phyloP scores from a whole-genome alignment of 2,329 filamentous ascomycete species.

The Rugonectria rugulosa region DNA sequence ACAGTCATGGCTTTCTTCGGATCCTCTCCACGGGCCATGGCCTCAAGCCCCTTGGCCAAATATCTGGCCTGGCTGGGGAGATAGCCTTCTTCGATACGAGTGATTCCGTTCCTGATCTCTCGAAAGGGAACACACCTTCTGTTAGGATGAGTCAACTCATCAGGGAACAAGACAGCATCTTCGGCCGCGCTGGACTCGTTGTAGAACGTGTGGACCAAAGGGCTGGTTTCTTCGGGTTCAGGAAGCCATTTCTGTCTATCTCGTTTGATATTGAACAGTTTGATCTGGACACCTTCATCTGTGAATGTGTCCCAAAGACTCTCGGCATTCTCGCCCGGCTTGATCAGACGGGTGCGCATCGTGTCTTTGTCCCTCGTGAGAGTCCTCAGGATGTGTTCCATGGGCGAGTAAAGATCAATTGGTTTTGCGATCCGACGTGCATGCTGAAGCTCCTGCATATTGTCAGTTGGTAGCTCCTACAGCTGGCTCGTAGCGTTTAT shows the following conservation, averaged over 20 bases:
- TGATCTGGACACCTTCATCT: conserved; percentile 27
- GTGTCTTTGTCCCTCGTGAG: conserved; percentile 34
- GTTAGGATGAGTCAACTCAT: conserved; percentile 26
- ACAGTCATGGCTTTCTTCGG: conserved; percentile 8
- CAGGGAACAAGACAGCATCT: conserved; percentile 37
- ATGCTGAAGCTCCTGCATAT: conserved; percentile 34
- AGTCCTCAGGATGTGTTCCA: conserved; percentile 30
- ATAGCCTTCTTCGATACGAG: conserved; percentile 24
- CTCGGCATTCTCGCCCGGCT: conserved; percentile 29
- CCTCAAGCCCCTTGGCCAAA: conserved; percentile 23
- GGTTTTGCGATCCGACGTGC: conserved; percentile 36
- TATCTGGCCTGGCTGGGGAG: conserved; percentile 21
- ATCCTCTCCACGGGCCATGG: conserved; percentile 13
- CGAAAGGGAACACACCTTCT: conserved; percentile 31
- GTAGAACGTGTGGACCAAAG: conserved; percentile 40
- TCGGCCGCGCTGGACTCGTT: conserved; percentile 34
- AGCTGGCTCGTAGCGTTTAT: too few species aligned
- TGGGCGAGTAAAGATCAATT: conserved; percentile 33
- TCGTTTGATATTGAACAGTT: conserved; percentile 19
- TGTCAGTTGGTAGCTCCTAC: not conserved
- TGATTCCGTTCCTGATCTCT: conserved; percentile 33
- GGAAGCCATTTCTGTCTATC: conserved; percentile 9
- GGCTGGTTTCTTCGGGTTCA: not conserved
- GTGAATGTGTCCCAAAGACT: conserved; percentile 36
- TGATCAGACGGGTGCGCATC: conserved; percentile 36